phyloP scores from a whole-genome alignment of 768 basidiomycete species.

The Suillus hirtellus region DNA sequence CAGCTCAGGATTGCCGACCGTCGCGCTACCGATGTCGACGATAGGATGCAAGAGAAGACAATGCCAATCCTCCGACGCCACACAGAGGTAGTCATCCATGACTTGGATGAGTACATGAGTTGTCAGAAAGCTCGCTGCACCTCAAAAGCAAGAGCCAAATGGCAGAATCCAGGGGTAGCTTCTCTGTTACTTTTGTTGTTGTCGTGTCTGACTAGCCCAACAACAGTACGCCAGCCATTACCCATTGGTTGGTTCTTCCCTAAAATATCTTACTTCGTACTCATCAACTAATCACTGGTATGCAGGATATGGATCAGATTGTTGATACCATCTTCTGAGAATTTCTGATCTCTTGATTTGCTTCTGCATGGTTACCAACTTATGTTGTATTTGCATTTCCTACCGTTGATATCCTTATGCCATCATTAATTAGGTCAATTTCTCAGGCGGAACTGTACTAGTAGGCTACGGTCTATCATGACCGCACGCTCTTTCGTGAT shows the following conservation, averaged over 20 bases:
- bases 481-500: too few relatives aligned
- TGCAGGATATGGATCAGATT: constrained; percentile 5
- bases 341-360: neutral
- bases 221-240: constrained; percentile 17
- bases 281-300: neutral
- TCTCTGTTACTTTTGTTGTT: neutral
- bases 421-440: neutral
- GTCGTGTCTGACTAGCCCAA: neutral
- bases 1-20: constrained; percentile 15
- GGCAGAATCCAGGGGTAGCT: constrained; percentile 3
- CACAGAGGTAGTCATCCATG: constrained; percentile 16
- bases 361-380: neutral
- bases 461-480: too few relatives aligned
- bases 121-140: neutral
- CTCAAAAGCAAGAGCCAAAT: neutral
- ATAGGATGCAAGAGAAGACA: neutral
- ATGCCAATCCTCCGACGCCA: constrained; percentile 17
- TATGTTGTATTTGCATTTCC: neutral
- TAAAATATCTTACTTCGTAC: neutral
- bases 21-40: constrained; percentile 15
- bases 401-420: neutral
- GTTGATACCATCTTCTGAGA: constrained; percentile 4
- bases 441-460: neutral
- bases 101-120: constrained; percentile 10
- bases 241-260: constrained; percentile 9